Base-by-base conservation (phyloP, 2,329 filamentous ascomycete species). In the Coniochaeta ligniaria region DNA sequence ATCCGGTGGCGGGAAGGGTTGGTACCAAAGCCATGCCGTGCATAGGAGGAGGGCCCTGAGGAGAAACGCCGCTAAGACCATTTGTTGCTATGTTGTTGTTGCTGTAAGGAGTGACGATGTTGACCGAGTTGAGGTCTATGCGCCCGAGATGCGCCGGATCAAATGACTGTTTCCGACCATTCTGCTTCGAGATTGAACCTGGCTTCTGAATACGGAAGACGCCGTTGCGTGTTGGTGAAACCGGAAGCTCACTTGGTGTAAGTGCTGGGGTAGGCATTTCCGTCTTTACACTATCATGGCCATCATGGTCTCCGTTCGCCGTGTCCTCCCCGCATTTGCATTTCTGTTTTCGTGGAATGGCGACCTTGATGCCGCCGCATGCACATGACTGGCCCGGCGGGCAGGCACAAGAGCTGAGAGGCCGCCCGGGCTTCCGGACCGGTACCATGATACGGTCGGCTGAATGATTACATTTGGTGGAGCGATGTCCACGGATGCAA, bases 401-500 rank as follows among this genome's bases (percentile, higher is more conserved):
- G 66, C 90, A 88, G 59, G 88, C 87, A 67, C 88, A 91, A 59
- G 83, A 81, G 71, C 86, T 90, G 60, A 91, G 74, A 9, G 88
- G 88, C 57, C 88, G 81, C 20, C 88, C 88, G 17, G 88, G 88
- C 68, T 90, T 90, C 63, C 87, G 83, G 17, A 91, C 88, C 24
- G 86, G 85, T 3, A 90, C 78, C 79, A 91, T 85, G 36, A 90
- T 75, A 61, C 88, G 83, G 66, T 90, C 87, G 64, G 81, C 80
- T 62, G 79, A 80, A 70, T 91, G 88, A 56, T 83, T 86, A 73
- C 88, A 91, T 77, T 89, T 90, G 59, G 88, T 90, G 33, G 88
- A 91, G 67, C 88, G 85, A 73, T 91, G 88, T 60, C 88, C 88
- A 68, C 88, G 85, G 66, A 91, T 91, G 71, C 88, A 91, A 69